phyloP scores from a whole-genome alignment of 768 basidiomycete genomes.

The Aureoboletus auriporus region DNA sequence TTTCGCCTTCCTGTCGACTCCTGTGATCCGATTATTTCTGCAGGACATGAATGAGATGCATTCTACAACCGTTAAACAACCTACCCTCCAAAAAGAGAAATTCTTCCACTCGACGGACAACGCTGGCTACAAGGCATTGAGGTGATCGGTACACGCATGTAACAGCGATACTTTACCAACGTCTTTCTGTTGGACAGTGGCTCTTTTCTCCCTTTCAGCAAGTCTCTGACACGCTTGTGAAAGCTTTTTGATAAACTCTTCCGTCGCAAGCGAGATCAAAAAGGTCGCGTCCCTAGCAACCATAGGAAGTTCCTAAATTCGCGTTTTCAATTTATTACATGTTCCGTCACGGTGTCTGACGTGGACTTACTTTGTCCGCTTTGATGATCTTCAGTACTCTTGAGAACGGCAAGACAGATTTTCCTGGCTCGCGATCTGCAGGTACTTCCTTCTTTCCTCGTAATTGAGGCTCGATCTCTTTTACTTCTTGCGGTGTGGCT shows the following conservation, averaged over 20 bases:
- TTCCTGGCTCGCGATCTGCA: slow-evolving; percentile 48
- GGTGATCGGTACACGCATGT: neutral
- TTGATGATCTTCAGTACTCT: slow-evolving; percentile 84
- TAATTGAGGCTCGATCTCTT: slow-evolving; percentile 7
- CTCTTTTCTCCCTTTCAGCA: slow-evolving; percentile 67
- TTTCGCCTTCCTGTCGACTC: slow-evolving; percentile 45
- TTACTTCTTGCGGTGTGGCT: neutral
- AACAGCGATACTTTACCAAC: slow-evolving; percentile 49
- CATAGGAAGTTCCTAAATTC: slow-evolving; percentile 64
- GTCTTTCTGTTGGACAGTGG: slow-evolving; percentile 76
- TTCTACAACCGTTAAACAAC: neutral
- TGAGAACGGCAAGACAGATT: slow-evolving; percentile 68
- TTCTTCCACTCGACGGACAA: slow-evolving; percentile 65
- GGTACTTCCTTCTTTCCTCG: slow-evolving; percentile 17
- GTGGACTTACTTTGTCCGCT: slow-evolving; percentile 64
- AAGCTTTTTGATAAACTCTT: slow-evolving; percentile 80
- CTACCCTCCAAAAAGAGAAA: slow-evolving; percentile 76
- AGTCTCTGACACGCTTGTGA: slow-evolving; percentile 66
- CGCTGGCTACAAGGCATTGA: slow-evolving; percentile 42
- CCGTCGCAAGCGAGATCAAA: slow-evolving; percentile 78
- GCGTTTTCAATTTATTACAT: neutral
- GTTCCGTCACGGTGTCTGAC: too few relatives aligned
- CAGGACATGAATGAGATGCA: neutral
- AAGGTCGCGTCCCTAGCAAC: slow-evolving; percentile 76
- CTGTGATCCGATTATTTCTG: slow-evolving; percentile 60